Evolutionary conservation across 1,284 basidiomycete species (phyloP).

Genomic region (Tilletia horrida): DNA sequence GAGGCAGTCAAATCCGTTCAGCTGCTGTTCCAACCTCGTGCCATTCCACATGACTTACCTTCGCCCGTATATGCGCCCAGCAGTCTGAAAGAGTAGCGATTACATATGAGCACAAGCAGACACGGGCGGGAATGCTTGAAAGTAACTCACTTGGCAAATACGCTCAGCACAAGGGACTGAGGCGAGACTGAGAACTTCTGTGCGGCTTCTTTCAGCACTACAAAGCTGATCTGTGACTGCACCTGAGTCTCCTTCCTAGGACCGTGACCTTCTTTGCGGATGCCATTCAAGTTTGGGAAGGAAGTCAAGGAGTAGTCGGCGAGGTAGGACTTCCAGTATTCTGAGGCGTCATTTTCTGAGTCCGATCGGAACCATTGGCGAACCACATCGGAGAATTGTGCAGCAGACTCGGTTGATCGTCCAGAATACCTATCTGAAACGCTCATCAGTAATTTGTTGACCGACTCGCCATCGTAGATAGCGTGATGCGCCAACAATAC

Average conservation of each 20-base stretch:
- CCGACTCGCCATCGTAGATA: slow-evolving; percentile 48
- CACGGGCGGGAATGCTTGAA: no score
- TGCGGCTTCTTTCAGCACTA: slow-evolving; percentile 26
- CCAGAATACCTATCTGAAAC: slow-evolving; percentile 24
- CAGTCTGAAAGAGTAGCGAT: slow-evolving; percentile 25
- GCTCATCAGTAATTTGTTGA: slow-evolving; percentile 32
- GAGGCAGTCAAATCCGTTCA: neutral
- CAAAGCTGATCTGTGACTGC: neutral
- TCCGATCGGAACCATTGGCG: slow-evolving; percentile 24
- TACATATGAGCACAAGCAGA: neutral
- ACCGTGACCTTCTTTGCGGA: slow-evolving; percentile 20
- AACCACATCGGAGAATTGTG: slow-evolving; percentile 25
- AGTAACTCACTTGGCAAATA: slow-evolving; percentile 24
- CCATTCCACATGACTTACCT: neutral
- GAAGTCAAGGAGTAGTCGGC: slow-evolving; percentile 31
- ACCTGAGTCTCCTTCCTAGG: slow-evolving; percentile 13
- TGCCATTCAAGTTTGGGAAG: slow-evolving; percentile 41
- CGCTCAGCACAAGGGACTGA: slow-evolving; percentile 37
- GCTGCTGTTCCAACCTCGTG: neutral
- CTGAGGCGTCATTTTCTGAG: neutral
- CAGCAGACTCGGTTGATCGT: neutral
- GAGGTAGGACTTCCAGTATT: slow-evolving; percentile 36
- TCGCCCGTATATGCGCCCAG: neutral
- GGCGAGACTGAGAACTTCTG: slow-evolving; percentile 31
- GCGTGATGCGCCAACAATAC: slow-evolving; percentile 36